Percentiles rank a stretch among this genome's conserved stretches.
These are phyloP conservation scores for Hemerocallis citrina DNA, from an alignment of 106 monocot species.

Conservation along the genomic window DNA sequence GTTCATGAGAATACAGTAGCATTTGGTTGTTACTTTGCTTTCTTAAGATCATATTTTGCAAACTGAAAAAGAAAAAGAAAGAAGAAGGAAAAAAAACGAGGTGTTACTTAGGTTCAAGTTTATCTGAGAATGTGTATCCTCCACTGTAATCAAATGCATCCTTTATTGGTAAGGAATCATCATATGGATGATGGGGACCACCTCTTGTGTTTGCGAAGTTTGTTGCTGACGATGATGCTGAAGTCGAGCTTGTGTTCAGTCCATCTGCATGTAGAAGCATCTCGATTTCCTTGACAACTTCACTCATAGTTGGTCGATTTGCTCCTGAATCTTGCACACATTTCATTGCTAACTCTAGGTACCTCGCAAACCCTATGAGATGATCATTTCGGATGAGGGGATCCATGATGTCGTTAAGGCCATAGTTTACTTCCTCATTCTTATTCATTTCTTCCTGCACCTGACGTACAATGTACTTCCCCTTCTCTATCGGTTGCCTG, in stretches of 20 bases:
- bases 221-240: conserved; percentile 29
- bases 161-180: conserved; percentile 4
- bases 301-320: conserved; percentile 53
- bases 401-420: conserved; percentile 45
- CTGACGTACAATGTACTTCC: conserved; percentile 41
- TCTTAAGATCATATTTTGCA: too few relatives aligned
- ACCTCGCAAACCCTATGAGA: conserved; percentile 33
- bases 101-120: conserved; percentile 9
- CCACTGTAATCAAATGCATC: conserved; percentile 9
- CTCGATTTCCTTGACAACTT: conserved; percentile 58
- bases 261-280: conserved; percentile 24
- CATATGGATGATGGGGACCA: conserved; percentile 17
- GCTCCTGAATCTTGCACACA: conserved; percentile 36
- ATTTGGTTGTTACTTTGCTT: too few relatives aligned
- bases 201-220: conserved; percentile 18
- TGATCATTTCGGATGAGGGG: conserved; percentile 21
- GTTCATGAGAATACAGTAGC: too few relatives aligned
- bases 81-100: too few relatives aligned
- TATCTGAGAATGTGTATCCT: not conserved
- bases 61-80: too few relatives aligned
- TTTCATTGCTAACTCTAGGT: conserved; percentile 42
- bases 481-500: conserved; percentile 35
- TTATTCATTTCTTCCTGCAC: conserved; percentile 32
- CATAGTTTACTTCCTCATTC: conserved; percentile 28
- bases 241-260: conserved; percentile 18